These are phyloP conservation scores for Rhynchospora pubera DNA, from an alignment of 176 grass and related monocot species.

Conservation along the genomic window DNA sequence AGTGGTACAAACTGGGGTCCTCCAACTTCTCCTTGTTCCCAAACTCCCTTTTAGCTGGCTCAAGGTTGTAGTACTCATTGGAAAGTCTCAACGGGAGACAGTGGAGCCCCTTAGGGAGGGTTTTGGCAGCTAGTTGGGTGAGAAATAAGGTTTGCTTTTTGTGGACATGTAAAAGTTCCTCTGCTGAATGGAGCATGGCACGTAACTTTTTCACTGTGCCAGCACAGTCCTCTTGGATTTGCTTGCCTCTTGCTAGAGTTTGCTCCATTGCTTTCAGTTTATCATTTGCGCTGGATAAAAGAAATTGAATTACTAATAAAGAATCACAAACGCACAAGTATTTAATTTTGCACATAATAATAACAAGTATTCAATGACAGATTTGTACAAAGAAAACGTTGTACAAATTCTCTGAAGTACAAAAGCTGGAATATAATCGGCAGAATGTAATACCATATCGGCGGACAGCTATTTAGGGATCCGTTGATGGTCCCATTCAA, in stretches of 20 bases:
- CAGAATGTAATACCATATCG: neutral
- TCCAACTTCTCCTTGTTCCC: conserved; percentile 49
- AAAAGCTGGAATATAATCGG: neutral
- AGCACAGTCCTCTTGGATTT: conserved; percentile 66
- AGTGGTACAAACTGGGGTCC: conserved; percentile 58
- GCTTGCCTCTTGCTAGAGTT: conserved; percentile 51
- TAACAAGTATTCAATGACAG: neutral
- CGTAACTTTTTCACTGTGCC: conserved; percentile 59
- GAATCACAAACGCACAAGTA: neutral
- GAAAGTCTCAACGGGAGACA: conserved; percentile 65
- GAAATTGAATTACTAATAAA: conserved; percentile 4
- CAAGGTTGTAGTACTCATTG: conserved; percentile 52
- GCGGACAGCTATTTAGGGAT: neutral
- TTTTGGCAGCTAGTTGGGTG: conserved; percentile 86
- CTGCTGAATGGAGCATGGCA: conserved; percentile 75
- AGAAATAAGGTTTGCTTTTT: conserved; percentile 76
- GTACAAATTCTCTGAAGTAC: neutral
- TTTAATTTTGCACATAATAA: neutral
- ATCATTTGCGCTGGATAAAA: conserved; percentile 56
- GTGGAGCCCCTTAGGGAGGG: conserved; percentile 85
- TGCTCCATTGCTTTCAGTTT: conserved; percentile 74
- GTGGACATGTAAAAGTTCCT: conserved; percentile 68
- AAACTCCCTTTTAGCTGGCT: conserved; percentile 38
- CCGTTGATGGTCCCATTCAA: neutral
- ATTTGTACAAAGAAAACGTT: neutral